Conservation (phyloP, 2,329 filamentous ascomycete species). For the Colletotrichum acutatum region DNA sequence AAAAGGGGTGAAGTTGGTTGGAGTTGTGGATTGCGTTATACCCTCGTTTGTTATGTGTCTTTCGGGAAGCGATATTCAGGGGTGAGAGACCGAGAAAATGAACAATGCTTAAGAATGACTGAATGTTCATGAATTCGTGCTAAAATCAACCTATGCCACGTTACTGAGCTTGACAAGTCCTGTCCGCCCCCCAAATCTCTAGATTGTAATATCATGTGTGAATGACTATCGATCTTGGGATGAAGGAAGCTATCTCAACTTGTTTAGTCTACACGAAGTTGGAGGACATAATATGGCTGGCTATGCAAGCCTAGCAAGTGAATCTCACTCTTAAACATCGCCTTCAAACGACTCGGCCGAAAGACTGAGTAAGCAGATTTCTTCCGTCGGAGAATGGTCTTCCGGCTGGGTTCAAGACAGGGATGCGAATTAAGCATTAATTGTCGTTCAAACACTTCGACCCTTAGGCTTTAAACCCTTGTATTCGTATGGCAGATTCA, state of each 20-base stretch:
- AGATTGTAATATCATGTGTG: too few species aligned
- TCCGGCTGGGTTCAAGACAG: neutral
- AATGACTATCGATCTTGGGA: too few species aligned
- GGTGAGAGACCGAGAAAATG: neutral
- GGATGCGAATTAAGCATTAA: neutral
- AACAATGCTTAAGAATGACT: neutral
- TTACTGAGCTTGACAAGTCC: too few species aligned
- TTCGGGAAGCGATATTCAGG: neutral
- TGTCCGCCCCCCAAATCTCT: too few species aligned
- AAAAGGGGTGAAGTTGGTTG: neutral
- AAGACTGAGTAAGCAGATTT: neutral
- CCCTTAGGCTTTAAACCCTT: neutral
- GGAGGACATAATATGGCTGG: too few species aligned
- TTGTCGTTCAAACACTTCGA: neutral
- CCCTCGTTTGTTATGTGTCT: conserved; percentile 3
- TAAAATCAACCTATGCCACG: neutral
- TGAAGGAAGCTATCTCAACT: too few species aligned
- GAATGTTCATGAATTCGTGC: neutral
- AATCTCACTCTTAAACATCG: too few species aligned
- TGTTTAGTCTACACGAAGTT: too few species aligned
- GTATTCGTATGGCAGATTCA: neutral
- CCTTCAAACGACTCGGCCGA: too few species aligned
- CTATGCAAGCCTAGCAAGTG: too few species aligned
- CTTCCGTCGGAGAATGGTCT: neutral
- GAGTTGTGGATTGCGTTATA: conserved; percentile 1